phyloP scores from a whole-genome alignment of 306 rosid species.

The Nissolia schottii region DNA sequence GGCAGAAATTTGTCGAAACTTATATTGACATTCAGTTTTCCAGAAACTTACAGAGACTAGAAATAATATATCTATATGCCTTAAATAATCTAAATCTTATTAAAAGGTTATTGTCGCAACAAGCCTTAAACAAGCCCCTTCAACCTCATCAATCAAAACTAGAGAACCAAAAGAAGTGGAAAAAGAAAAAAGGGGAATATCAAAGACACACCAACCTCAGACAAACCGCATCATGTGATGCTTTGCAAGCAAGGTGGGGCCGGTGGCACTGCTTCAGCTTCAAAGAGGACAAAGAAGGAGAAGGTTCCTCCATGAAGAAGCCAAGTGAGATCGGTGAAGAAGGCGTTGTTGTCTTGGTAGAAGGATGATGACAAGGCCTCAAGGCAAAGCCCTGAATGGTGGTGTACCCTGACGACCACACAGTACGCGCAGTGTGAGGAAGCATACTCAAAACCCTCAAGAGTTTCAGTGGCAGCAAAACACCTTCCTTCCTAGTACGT shows the following conservation, averaged over 20 bases:
- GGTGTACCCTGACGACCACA: slow-evolving; percentile 23
- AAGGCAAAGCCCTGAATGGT: slow-evolving; percentile 13
- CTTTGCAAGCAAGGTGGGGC: slow-evolving; percentile 2
- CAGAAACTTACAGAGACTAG: background rate
- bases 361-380: slow-evolving; percentile 5
- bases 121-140: too few species aligned
- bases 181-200: background rate
- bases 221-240: slow-evolving; percentile 20
- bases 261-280: slow-evolving; percentile 19
- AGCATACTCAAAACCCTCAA: slow-evolving; percentile 31
- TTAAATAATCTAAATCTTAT: too few species aligned
- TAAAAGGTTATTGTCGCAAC: too few species aligned
- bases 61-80: too few species aligned
- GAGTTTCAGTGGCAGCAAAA: background rate
- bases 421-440: slow-evolving; percentile 15
- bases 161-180: background rate
- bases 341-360: background rate
- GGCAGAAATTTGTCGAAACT: too few species aligned
- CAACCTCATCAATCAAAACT: background rate
- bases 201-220: background rate
- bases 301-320: slow-evolving; percentile 20
- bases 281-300: background rate
- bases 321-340: slow-evolving; percentile 4
- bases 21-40: too few species aligned
- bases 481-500: background rate